Base-by-base conservation (phyloP, 2,329 filamentous ascomycete genomes). In the Teratosphaeria destructans region DNA sequence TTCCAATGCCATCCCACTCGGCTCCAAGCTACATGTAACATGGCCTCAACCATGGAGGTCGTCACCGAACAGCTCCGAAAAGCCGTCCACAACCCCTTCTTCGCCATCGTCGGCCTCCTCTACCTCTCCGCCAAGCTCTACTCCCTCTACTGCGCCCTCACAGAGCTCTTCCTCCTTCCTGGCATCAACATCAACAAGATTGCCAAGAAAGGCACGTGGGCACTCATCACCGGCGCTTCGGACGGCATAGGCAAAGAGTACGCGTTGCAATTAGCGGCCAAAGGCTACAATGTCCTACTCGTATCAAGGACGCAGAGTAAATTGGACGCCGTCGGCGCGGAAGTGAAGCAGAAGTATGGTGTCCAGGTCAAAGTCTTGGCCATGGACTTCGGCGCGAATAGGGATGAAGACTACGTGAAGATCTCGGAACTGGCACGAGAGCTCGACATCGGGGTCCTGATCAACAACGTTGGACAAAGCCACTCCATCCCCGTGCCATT, bases 181-280 rank as follows among this genome's bases (percentile, higher is more conserved):
- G 78, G 78, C 60, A 71, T 71, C 63, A 74, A 76, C 39, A 78
- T 80, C 72, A 86, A 86, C 68, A 90, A 88, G 66, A 97, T 95
- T 77, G 94, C 92, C 66, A 88, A 88, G 67, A 90, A 90, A 70
- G 93, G 93, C 63, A 92, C 88, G 60, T 99, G 93, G 92, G 94
- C 90, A 35, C 84, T 99, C 59, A 83, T 99, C 49, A 99, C 94
- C 29, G 94, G 94, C 64, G 94, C 93, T 57, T 96, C 92, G 11
- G 94, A 99, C 75, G 95, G 94, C 64, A 86, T 99, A 63, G 94
- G 94, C 72, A 97, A 96, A 77, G 94, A 99, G 78, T 99, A 90
- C 73, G 90, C 93, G 43, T 81, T 88, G 35, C 91, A 97, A 74
- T 86, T 99, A 60, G 92, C 94, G 27, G 80, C 84, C 62, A 92